Percentiles rank a stretch among this genome's conserved stretches.
Conservation (phyloP, 2,329 filamentous ascomycete genomes). For the Elsinoe fawcettii region DNA sequence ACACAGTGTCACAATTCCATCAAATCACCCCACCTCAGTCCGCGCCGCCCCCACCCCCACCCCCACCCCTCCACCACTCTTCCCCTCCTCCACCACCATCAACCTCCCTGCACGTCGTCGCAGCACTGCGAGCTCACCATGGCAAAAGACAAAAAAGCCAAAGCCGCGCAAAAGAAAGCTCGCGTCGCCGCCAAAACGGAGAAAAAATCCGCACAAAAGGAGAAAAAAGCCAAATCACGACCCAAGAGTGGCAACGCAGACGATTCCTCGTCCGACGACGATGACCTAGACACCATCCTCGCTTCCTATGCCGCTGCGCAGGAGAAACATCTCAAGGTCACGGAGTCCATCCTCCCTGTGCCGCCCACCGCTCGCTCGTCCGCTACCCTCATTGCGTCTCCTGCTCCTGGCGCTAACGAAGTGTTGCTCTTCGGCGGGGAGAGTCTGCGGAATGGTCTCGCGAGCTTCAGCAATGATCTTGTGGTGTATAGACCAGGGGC, state of each 20-base stretch:
- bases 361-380: constrained; percentile 67
- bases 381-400: constrained; percentile 74
- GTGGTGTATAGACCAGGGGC: constrained; percentile 67
- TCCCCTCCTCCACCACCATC: neutral
- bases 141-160: constrained; percentile 52
- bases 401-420: constrained; percentile 70
- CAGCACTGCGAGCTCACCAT: constrained; percentile 22
- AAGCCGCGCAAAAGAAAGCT: constrained; percentile 41
- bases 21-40: neutral
- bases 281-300: constrained; percentile 86
- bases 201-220: constrained; percentile 63
- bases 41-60: neutral
- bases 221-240: constrained; percentile 80
- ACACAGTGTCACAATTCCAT: neutral
- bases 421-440: constrained; percentile 90
- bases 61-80: neutral
- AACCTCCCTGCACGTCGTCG: neutral
- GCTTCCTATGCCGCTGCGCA: constrained; percentile 87
- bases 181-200: constrained; percentile 43
- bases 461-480: constrained; percentile 61
- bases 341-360: constrained; percentile 64
- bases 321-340: constrained; percentile 89
- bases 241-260: constrained; percentile 49
- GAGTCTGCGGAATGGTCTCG: constrained; percentile 86
- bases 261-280: constrained; percentile 79